These are phyloP conservation scores for Trebouxia gelatinosa DNA, from an alignment of 163 green algal species.

Conservation along the genomic window DNA sequence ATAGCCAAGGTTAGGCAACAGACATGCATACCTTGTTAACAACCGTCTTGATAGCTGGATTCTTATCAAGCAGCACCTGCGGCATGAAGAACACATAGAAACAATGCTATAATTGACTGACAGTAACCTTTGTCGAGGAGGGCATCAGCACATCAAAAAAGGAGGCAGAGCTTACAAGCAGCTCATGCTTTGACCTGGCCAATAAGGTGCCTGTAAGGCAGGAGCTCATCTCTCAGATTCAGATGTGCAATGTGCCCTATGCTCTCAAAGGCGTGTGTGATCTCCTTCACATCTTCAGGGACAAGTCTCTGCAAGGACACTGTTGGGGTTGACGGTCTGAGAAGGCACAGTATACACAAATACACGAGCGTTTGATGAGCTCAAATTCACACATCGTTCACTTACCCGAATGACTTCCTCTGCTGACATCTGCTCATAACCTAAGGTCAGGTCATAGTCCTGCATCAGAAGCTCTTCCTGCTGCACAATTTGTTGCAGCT, in stretches of 20 bases:
- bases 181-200: constrained; percentile 54
- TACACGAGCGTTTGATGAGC: too few species aligned
- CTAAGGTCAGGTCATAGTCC: not conserved
- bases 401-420: constrained; percentile 4
- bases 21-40: constrained; percentile 86
- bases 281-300: constrained; percentile 64
- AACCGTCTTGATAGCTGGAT: constrained; percentile 83
- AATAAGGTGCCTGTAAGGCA: constrained; percentile 86
- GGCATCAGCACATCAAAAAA: not conserved
- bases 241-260: constrained; percentile 96
- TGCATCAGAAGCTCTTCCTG: not conserved
- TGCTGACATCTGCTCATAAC: constrained; percentile 5
- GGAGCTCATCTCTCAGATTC: constrained; percentile 86
- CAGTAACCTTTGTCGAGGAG: not conserved
- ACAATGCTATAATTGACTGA: too few species aligned
- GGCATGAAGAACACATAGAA: too few species aligned
- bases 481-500: too few species aligned
- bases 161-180: not conserved
- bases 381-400: not conserved
- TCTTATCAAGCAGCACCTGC: constrained; percentile 94
- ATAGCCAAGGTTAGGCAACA: not conserved
- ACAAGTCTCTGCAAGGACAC: constrained; percentile 17
- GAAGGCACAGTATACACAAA: too few species aligned
- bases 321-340: not conserved
- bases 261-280: constrained; percentile 91